Base-by-base conservation (phyloP, 768 basidiomycete species). In the Leucocoprinus sp. region DNA sequence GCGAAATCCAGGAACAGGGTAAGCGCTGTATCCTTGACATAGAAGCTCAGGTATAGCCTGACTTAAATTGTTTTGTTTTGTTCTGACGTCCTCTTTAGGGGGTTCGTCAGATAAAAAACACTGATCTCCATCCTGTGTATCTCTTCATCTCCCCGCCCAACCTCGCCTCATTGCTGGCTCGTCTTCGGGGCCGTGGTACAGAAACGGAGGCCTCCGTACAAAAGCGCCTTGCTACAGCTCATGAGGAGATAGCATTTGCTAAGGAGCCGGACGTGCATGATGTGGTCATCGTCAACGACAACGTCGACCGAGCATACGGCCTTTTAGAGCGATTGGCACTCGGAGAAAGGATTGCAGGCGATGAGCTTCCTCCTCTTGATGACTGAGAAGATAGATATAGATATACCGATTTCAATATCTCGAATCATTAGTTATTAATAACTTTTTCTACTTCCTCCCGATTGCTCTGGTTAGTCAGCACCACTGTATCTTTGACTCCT, bases 1-100 rank as follows among this genome's bases (percentile, higher is more conserved):
- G 72, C 26, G 70, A 74, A 23, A 82, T 96, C 21, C 71, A 78
- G 27, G 63, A 72, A 14, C 68, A 74, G 2, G 90, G 88, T 12
- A 77, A 75, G 50, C 79, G 90, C 9, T 97, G 95, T 60, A 83
- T 98, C 48, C 75, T 98, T 29, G 95, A 98, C 60, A 98, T 98
- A 48, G 95, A 98, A 57, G 83, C 87, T 8, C 93, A 98, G 83
- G 91, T 88, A 59, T 46, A 70, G 66, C 37, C 22, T 23, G 12
- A n/a, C 34, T 17, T 52, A 28, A 26, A 24, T 21, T 23, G 15
- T 42, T 8, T 18, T 8, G 4, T 37, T 42, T 34, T 54, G 49
- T 37, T 8, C 31, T 31, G 31, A 33, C 31, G n/a, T n/a, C n/a
- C n/a, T n/a, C n/a, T n/a, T n/a, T n/a, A n/a, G n/a, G n/a, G n/a